phyloP scores from a whole-genome alignment of 2,329 filamentous ascomycete species.

The Bertia moriformis region DNA sequence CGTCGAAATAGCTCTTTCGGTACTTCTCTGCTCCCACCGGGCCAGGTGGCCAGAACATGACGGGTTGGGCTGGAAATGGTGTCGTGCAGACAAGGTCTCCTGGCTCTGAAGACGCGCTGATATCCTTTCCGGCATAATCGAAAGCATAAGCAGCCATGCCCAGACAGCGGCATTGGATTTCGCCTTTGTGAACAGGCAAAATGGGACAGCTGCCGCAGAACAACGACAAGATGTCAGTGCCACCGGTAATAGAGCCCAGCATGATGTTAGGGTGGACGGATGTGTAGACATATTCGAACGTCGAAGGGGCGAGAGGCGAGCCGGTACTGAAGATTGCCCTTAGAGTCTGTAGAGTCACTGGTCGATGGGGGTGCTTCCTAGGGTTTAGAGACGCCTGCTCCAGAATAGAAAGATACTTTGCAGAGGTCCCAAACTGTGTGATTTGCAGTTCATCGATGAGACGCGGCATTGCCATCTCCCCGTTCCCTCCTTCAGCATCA shows the following conservation, averaged over 20 bases:
- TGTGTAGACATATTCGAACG: conserved; percentile 77
- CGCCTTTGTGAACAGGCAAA: conserved; percentile 55
- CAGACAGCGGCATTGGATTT: conserved; percentile 65
- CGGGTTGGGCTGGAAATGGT: conserved; percentile 81
- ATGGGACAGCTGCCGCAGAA: conserved; percentile 76
- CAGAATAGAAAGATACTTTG: conserved; percentile 80
- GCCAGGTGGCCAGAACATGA: conserved; percentile 66
- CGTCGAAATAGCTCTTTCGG: conserved; percentile 71
- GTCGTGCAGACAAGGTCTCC: conserved; percentile 78
- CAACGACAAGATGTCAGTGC: conserved; percentile 89
- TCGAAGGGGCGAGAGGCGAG: conserved; percentile 80
- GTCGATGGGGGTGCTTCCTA: conserved; percentile 29
- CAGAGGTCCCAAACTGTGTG: conserved; percentile 88
- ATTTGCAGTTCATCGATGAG: conserved; percentile 70
- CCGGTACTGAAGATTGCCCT: conserved; percentile 88
- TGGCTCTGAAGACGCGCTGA: conserved; percentile 45
- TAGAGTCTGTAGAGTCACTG: conserved; percentile 45
- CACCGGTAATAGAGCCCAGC: conserved; percentile 83
- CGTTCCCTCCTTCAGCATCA: conserved; percentile 24
- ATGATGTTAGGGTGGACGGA: conserved; percentile 69
- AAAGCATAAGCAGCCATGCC: conserved; percentile 62
- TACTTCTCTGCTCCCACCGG: conserved; percentile 62
- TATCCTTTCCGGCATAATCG: conserved; percentile 37
- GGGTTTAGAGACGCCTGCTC: conserved; percentile 61
- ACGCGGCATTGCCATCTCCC: conserved; percentile 67